phyloP scores from a whole-genome alignment of 345 rosid species.

The Populus davidiana region DNA sequence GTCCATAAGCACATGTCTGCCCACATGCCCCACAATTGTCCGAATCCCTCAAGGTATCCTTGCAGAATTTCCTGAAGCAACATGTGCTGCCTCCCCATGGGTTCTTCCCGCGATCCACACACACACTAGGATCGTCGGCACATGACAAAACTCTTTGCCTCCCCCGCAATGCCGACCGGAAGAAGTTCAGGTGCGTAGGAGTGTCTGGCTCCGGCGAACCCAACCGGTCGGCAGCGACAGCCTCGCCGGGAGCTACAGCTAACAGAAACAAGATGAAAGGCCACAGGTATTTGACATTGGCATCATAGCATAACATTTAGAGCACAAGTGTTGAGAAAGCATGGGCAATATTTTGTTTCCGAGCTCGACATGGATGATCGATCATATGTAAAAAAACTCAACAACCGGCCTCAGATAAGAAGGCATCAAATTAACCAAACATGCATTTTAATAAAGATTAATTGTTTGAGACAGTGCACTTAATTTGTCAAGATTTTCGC shows the following conservation, averaged over 20 bases:
- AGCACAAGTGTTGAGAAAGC: background rate
- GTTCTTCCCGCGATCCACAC: slow-evolving; percentile 32
- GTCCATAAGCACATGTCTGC: slow-evolving; percentile 22
- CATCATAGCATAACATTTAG: too few species aligned
- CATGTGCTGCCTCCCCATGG: slow-evolving; percentile 40
- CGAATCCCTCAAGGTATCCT: slow-evolving; percentile 29
- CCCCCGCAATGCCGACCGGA: slow-evolving; percentile 14
- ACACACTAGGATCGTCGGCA: slow-evolving; percentile 19
- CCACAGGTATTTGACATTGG: background rate
- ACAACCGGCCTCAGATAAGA: background rate
- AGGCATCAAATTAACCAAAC: background rate
- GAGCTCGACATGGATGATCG: background rate
- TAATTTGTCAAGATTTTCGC: slow-evolving; percentile 14
- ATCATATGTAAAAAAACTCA: too few species aligned
- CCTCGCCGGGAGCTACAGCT: slow-evolving; percentile 6
- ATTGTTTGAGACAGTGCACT: background rate
- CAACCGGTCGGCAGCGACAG: background rate
- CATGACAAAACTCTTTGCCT: slow-evolving; percentile 28
- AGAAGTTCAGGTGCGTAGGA: slow-evolving; percentile 25
- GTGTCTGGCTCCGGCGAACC: slow-evolving; percentile 5
- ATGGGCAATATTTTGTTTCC: slow-evolving; percentile 4
- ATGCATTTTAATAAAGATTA: background rate
- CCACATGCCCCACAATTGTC: slow-evolving; percentile 35
- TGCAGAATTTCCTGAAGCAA: slow-evolving; percentile 26
- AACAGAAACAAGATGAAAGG: slow-evolving; percentile 10